Evolutionary conservation across 169 alveolate species (phyloP).

Genomic region (Miamiensis avidus): DNA sequence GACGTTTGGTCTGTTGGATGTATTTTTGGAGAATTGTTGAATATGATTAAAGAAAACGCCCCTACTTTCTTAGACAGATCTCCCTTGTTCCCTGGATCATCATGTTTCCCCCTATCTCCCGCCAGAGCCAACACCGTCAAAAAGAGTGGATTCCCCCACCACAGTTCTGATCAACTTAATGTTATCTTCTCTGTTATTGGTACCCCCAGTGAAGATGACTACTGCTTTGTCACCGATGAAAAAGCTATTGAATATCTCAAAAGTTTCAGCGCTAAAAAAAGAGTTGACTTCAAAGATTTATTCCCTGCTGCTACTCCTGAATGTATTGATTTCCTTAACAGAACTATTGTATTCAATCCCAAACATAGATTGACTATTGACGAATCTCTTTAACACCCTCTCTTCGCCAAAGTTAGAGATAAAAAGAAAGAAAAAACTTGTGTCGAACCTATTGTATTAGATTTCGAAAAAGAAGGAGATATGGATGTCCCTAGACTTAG

Average conservation of each 20-base stretch:
- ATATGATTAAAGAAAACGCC: conserved; percentile 93
- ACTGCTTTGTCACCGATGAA: conserved; percentile 67
- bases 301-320: conserved; percentile 82
- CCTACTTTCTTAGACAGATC: conserved; percentile 94
- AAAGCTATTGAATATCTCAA: conserved; percentile 72
- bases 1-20: conserved; percentile 75
- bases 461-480: conserved; percentile 63
- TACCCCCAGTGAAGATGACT: conserved; percentile 93
- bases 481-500: conserved; percentile 59
- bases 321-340: conserved; percentile 90
- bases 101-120: conserved; percentile 96
- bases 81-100: conserved; percentile 97
- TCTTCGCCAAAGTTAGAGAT: conserved; percentile 58
- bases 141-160: conserved; percentile 77
- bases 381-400: conserved; percentile 94
- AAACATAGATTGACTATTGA: conserved; percentile 94
- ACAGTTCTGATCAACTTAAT: conserved; percentile 94
- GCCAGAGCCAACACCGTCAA: conserved; percentile 86
- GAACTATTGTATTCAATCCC: conserved; percentile 93
- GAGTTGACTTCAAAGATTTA: conserved; percentile 55
- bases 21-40: conserved; percentile 92
- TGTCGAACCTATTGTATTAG: conserved; percentile 42
- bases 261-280: conserved; percentile 57
- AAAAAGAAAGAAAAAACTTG: conserved; percentile 50
- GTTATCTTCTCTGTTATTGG: conserved; percentile 96